Evolutionary conservation across 2,329 filamentous ascomycete genomes (phyloP).

Genomic region (Aureobasidium pullulans): DNA sequence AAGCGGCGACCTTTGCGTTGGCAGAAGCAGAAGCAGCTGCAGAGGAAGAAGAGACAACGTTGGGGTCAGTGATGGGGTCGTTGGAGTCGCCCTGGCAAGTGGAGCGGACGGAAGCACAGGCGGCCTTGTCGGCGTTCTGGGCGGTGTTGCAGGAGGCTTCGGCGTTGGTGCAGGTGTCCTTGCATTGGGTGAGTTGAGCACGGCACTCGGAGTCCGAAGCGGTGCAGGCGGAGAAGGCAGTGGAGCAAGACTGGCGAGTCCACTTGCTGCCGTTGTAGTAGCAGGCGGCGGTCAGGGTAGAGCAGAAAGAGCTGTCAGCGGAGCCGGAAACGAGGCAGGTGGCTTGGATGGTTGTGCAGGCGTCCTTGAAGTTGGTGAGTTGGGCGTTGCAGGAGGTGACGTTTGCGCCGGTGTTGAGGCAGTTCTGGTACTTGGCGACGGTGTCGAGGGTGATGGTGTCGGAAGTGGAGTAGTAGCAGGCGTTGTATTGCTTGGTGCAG

Average conservation of each 20-base stretch:
- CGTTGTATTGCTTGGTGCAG: not conserved
- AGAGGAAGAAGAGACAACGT: not conserved
- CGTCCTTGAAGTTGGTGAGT: constrained; percentile 5
- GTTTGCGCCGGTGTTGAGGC: not conserved
- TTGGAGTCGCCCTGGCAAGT: not conserved
- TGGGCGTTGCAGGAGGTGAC: not conserved
- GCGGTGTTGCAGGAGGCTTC: not conserved
- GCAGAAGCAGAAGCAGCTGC: not conserved
- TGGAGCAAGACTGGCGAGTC: not conserved
- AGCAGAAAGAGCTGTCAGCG: not conserved
- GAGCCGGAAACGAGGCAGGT: constrained; percentile 6
- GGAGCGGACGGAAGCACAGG: not conserved
- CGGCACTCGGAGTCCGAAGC: not conserved
- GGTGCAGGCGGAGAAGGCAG: not conserved
- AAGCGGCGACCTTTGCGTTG: not conserved
- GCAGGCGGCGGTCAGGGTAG: not conserved
- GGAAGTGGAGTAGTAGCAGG: not conserved
- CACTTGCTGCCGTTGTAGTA: constrained; percentile 8
- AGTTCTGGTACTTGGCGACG: constrained; percentile 9
- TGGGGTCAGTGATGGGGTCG: not conserved
- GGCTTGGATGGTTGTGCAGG: not conserved
- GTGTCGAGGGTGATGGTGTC: not conserved
- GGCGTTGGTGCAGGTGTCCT: not conserved
- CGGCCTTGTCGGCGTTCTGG: not conserved
- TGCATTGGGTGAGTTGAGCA: not conserved